These are phyloP conservation scores for Seiridium cupressi DNA, from an alignment of 2,329 filamentous ascomycete genomes.

Conservation along the genomic window DNA sequence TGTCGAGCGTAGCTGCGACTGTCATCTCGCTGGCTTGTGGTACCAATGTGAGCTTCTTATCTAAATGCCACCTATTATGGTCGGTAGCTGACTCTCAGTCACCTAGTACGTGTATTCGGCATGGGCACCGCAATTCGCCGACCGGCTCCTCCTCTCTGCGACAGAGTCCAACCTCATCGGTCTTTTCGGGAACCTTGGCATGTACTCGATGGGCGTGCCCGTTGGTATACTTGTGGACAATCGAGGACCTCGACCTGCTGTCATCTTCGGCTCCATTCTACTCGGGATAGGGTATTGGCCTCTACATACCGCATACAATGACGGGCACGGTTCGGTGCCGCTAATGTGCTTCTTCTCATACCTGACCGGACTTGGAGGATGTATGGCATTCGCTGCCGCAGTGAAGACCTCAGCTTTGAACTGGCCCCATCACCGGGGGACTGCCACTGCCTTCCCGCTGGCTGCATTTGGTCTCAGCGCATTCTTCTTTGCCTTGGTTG, in stretches of 20 bases:
- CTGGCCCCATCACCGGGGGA: constrained; percentile 87
- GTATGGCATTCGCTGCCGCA: constrained; percentile 83
- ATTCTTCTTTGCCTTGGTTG: constrained; percentile 88
- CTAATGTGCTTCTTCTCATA: constrained; percentile 80
- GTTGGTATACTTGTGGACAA: constrained; percentile 84
- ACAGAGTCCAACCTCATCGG: constrained; percentile 92
- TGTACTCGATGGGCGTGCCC: constrained; percentile 90
- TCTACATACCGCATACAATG: constrained; percentile 74
- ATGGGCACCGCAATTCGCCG: constrained; percentile 94
- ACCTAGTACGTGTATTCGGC: constrained; percentile 95
- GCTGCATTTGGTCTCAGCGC: constrained; percentile 93
- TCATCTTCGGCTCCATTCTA: constrained; percentile 70
- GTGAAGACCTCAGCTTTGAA: constrained; percentile 88
- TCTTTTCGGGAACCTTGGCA: constrained; percentile 81
- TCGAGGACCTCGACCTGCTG: constrained; percentile 75
- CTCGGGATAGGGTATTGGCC: constrained; percentile 83
- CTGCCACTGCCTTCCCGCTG: constrained; percentile 89
- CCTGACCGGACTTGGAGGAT: constrained; percentile 84
- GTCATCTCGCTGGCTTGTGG: constrained; percentile 85
- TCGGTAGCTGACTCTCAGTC: constrained; percentile 9
- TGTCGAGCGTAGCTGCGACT: constrained; percentile 84
- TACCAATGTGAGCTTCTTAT: constrained; percentile 68
- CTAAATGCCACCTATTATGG: not conserved
- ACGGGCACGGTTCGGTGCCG: constrained; percentile 57
- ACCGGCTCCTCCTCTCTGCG: constrained; percentile 81